Base-by-base conservation (phyloP, 1,139 yeast genomes). In the Saccharomyces hybrid region DNA sequence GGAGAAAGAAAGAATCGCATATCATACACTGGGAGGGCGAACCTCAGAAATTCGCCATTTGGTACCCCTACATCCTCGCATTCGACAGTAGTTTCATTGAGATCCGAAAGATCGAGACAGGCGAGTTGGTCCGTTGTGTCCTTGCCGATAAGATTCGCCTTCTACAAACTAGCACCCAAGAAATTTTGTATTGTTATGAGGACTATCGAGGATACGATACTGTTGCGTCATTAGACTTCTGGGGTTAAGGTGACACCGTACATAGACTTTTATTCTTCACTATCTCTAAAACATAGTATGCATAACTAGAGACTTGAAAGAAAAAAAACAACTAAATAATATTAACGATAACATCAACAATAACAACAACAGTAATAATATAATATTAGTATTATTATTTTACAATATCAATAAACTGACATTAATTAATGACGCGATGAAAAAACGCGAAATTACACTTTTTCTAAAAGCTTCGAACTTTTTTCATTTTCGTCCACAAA, bases 1-100 rank as follows among this genome's bases (percentile, higher is more conserved):
- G 99, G 99, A 80, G 97, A 65, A 86, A 95, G 27, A 83, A 93
- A 60, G 91, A 93, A 51, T 93, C 89, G 53, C 91, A 97, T 95
- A 86, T 91, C 62, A 86, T 93, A 54, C 86, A 87, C 68, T 93
- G 99, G 99, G 98, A 93, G 73, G 97, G 98, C 47, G 81, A 84
- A 52, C 98, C 99, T 3, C 95, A 87, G 66, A 85, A 86, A 59
- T 89, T 93, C 70, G 96, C 97, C 9, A 77, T 93, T 51, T 89
- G 95, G 78, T 93, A 91, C 73, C 99, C 99, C 3, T 93, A 90
- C 69, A 76, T 93, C 56, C 75, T 93, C 58, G 93, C 97, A 19
- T 93, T 93, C 74, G 98, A 93, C 67, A 81, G 86, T 27, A 86
- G 83, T 57, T 90, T 93, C 66, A 88, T 93, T 68, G 99, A 93